Percentiles rank a stretch among this genome's conserved stretches.
These are phyloP conservation scores for Kodamaea kaohsiungensis DNA, from an alignment of 805 yeast species.

Conservation along the genomic window DNA sequence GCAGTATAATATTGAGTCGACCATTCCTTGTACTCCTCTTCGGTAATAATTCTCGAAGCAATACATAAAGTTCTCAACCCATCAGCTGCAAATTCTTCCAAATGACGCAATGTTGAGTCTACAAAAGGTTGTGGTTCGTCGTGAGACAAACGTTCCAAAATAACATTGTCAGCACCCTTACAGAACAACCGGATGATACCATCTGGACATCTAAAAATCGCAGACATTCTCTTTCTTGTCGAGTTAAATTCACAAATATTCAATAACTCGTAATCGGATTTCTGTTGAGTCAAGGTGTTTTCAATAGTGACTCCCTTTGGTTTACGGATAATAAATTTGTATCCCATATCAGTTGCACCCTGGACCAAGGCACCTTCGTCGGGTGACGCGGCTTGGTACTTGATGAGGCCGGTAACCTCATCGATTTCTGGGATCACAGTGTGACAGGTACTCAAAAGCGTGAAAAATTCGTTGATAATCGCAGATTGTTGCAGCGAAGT, in stretches of 20 bases:
- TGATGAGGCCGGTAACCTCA: slow-evolving; percentile 59
- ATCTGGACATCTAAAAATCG: slow-evolving; percentile 91
- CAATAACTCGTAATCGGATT: slow-evolving; percentile 69
- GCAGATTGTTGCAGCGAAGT: slow-evolving; percentile 47
- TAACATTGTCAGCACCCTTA: slow-evolving; percentile 98
- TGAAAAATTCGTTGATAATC: slow-evolving; percentile 71
- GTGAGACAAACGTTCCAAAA: slow-evolving; percentile 75
- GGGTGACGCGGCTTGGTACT: slow-evolving; percentile 98
- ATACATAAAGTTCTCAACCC: slow-evolving; percentile 94
- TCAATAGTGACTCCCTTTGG: slow-evolving; percentile 79
- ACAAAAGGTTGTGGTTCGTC: slow-evolving; percentile 71
- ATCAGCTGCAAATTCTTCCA: slow-evolving; percentile 95
- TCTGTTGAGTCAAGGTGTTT: slow-evolving; percentile 47
- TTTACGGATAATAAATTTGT: slow-evolving; percentile 77
- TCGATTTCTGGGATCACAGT: slow-evolving; percentile 93
- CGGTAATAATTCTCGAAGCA: slow-evolving; percentile 79
- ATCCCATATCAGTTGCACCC: slow-evolving; percentile 91
- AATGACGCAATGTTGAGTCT: slow-evolving; percentile 76
- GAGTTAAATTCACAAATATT: slow-evolving; percentile 97
- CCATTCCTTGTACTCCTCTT: slow-evolving; percentile 79
- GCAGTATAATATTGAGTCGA: slow-evolving; percentile 67
- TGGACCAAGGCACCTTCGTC: slow-evolving; percentile 98
- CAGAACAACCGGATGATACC: slow-evolving; percentile 85
- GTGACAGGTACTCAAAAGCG: slow-evolving; percentile 88
- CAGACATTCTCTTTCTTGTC: slow-evolving; percentile 96